A percentile compares a stretch with the other conserved stretches of the same genome.
phyloP scores from a whole-genome alignment of 2,329 filamentous ascomycete genomes.

The Fusarium lateritium region DNA sequence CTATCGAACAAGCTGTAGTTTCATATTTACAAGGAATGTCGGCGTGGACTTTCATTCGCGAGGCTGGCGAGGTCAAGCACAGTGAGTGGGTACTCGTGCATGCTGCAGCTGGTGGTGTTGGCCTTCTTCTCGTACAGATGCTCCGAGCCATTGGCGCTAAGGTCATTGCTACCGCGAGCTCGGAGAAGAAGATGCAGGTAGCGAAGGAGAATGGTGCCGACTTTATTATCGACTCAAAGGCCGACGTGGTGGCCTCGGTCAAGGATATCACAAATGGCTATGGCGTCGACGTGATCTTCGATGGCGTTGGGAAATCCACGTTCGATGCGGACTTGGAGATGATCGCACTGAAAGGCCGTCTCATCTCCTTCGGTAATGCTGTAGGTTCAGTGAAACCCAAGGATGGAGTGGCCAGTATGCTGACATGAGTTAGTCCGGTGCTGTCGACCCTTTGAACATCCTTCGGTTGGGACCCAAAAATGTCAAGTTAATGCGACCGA shows the following conservation, averaged over 20 bases:
- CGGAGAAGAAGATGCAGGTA: neutral
- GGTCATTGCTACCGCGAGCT: neutral
- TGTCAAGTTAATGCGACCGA: neutral
- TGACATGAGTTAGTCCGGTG: neutral
- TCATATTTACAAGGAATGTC: neutral
- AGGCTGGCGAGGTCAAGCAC: neutral
- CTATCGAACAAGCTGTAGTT: neutral
- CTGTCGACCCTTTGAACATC: neutral
- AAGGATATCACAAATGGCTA: neutral
- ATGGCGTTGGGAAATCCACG: neutral
- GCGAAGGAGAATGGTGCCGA: neutral
- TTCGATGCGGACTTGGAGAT: neutral
- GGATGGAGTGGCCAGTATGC: too few relatives aligned
- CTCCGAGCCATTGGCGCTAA: neutral
- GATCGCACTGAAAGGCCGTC: neutral
- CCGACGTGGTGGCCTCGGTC: neutral
- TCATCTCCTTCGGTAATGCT: neutral
- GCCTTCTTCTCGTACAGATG: neutral
- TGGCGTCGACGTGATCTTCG: conserved; percentile 1
- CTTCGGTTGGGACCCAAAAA: neutral
- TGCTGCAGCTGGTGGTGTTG: neutral
- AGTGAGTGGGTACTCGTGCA: neutral
- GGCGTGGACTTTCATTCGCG: neutral
- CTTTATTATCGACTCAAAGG: neutral
- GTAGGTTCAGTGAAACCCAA: neutral